A percentile compares a stretch with the other conserved stretches of the same genome.
Evolutionary conservation across 2,329 filamentous ascomycete genomes (phyloP).

Genomic region (Thyridium curvatum): DNA sequence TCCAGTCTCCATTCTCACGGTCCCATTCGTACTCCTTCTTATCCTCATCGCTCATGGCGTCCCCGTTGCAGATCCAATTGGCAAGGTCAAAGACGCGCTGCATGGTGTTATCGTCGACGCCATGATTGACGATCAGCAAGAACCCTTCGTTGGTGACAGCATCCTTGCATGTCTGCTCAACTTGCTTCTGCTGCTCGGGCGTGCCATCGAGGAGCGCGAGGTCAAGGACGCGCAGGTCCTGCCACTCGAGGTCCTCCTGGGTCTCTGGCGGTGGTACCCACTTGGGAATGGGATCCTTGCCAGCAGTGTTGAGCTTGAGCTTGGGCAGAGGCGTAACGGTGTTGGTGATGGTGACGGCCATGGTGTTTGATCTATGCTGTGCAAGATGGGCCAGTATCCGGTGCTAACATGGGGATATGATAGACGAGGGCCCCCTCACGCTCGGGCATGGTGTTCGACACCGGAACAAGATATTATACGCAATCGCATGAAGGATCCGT

Average conservation of each 20-base stretch:
- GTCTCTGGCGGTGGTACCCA: slow-evolving; percentile 39
- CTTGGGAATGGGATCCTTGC: slow-evolving; percentile 32
- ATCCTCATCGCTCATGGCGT: slow-evolving; percentile 39
- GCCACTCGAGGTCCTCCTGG: slow-evolving; percentile 34
- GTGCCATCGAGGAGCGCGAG: slow-evolving; percentile 35
- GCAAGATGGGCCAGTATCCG: too few relatives aligned
- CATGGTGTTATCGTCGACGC: slow-evolving; percentile 37
- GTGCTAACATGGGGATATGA: too few relatives aligned
- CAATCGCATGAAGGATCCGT: too few relatives aligned
- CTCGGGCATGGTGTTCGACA: too few relatives aligned
- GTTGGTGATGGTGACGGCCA: too few relatives aligned
- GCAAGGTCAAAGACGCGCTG: slow-evolving; percentile 44
- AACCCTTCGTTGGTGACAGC: slow-evolving; percentile 38
- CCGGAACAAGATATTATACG: too few relatives aligned
- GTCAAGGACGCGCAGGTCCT: slow-evolving; percentile 33
- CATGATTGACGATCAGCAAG: slow-evolving; percentile 43
- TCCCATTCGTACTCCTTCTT: slow-evolving; percentile 39
- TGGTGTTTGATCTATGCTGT: too few relatives aligned
- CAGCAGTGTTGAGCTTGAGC: too few relatives aligned
- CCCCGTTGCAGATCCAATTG: slow-evolving; percentile 38
- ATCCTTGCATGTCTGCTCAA: slow-evolving; percentile 29
- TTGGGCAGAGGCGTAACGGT: too few relatives aligned
- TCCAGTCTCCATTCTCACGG: slow-evolving; percentile 40
- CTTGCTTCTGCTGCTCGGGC: slow-evolving; percentile 32
- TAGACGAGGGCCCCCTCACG: too few relatives aligned